Conservation (phyloP, 306 rosid genomes). For the Leucaena leucocephala region DNA sequence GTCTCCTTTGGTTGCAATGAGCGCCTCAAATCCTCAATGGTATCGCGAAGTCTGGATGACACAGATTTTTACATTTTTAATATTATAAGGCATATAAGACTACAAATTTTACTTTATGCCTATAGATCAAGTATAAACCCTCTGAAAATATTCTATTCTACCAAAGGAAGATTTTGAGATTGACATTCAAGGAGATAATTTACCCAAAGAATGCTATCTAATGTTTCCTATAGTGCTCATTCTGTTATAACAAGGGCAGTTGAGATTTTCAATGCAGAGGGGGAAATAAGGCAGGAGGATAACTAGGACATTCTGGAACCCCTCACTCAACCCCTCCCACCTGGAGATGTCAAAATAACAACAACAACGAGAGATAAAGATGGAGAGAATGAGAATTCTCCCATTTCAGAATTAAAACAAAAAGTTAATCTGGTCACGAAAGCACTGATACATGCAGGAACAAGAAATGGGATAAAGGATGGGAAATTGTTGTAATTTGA, state of each 20-base stretch:
- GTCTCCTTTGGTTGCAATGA: slow-evolving; percentile 88
- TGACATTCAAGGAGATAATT: slow-evolving; percentile 11
- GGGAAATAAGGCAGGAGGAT: slow-evolving; percentile 24
- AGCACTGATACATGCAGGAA: slow-evolving; percentile 20
- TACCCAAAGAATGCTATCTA: slow-evolving; percentile 19
- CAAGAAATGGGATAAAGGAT: slow-evolving; percentile 18
- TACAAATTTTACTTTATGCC: slow-evolving; percentile 6
- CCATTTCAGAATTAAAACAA: slow-evolving; percentile 19
- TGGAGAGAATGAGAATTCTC: background rate
- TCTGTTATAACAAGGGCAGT: slow-evolving; percentile 11
- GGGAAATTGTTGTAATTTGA: slow-evolving; percentile 5
- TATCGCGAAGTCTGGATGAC: slow-evolving; percentile 81
- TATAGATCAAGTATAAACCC: slow-evolving; percentile 20
- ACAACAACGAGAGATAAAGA: background rate
- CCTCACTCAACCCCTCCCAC: background rate
- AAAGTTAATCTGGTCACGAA: slow-evolving; percentile 7
- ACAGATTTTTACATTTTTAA: slow-evolving; percentile 31
- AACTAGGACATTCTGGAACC: slow-evolving; percentile 13
- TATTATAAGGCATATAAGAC: slow-evolving; percentile 31
- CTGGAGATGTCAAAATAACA: background rate
- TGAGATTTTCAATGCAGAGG: slow-evolving; percentile 11
- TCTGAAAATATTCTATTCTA: slow-evolving; percentile 19
- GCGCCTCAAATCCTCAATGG: slow-evolving; percentile 81
- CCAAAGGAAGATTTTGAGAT: slow-evolving; percentile 15
- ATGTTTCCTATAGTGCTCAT: slow-evolving; percentile 25